Conservation (phyloP, 2,329 filamentous ascomycete species). For the Sclerotinia subarctica region DNA sequence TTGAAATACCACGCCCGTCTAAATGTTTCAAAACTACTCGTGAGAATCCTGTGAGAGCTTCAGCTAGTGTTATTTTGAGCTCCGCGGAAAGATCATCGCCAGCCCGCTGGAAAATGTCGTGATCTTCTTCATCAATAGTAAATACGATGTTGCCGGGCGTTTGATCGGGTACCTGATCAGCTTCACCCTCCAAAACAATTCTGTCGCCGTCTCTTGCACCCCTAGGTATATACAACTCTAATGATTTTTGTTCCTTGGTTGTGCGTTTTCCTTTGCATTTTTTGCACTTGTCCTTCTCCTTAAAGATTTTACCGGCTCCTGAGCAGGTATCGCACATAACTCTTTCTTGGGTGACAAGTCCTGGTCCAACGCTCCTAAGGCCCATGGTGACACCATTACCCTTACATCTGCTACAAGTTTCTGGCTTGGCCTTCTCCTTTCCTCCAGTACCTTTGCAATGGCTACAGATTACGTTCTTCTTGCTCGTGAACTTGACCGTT, state of each 20-base stretch:
- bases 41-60: slow-evolving; percentile 85
- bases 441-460: slow-evolving; percentile 86
- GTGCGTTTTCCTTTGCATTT: slow-evolving; percentile 95
- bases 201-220: slow-evolving; percentile 83
- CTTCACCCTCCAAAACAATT: slow-evolving; percentile 88
- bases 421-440: slow-evolving; percentile 85
- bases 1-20: slow-evolving; percentile 83
- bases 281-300: slow-evolving; percentile 97
- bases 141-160: slow-evolving; percentile 93
- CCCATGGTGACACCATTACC: slow-evolving; percentile 75
- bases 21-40: slow-evolving; percentile 88
- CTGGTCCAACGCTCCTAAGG: slow-evolving; percentile 79
- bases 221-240: slow-evolving; percentile 93
- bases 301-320: slow-evolving; percentile 81
- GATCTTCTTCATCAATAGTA: slow-evolving; percentile 74
- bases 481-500: slow-evolving; percentile 93
- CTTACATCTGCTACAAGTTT: slow-evolving; percentile 79
- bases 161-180: slow-evolving; percentile 86
- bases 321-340: slow-evolving; percentile 79
- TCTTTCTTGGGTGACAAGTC: slow-evolving; percentile 76
- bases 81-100: slow-evolving; percentile 82
- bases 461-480: slow-evolving; percentile 87
- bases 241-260: slow-evolving; percentile 82
- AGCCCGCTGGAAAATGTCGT: slow-evolving; percentile 77
- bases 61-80: slow-evolving; percentile 74